Conservation (phyloP, 2,329 filamentous ascomycete species). For the Bipolaris cookei region DNA sequence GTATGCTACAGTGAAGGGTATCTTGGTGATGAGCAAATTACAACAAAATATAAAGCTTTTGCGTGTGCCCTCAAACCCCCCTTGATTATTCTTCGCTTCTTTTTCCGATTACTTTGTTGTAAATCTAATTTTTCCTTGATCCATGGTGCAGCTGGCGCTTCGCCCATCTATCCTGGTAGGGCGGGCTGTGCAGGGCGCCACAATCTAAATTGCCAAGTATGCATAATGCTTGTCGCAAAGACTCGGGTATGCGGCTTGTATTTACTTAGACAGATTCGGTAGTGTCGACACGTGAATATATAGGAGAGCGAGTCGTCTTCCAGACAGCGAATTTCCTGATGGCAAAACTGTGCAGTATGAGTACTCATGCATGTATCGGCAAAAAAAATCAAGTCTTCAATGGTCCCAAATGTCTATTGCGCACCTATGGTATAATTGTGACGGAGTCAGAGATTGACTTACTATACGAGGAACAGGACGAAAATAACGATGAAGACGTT, state of each 20-base stretch:
- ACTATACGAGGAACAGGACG: constrained; percentile 29
- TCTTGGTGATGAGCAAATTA: background rate
- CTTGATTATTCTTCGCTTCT: background rate
- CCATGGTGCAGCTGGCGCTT: background rate
- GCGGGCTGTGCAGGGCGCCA: constrained; percentile 3
- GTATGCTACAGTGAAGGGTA: constrained; percentile 13
- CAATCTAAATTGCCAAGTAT: constrained; percentile 8
- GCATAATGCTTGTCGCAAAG: constrained; percentile 4
- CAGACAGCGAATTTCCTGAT: constrained; percentile 30
- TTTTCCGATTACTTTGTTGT: background rate
- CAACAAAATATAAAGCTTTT: background rate
- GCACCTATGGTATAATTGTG: constrained; percentile 2
- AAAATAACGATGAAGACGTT: constrained; percentile 33
- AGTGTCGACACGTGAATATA: constrained; percentile 29
- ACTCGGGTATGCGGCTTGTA: background rate
- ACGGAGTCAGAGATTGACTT: constrained; percentile 20
- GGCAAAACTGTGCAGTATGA: constrained; percentile 30
- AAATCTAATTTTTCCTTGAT: background rate
- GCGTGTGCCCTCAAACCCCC: background rate
- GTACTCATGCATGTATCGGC: constrained; percentile 17
- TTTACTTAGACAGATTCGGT: constrained; percentile 21
- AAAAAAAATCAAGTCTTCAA: constrained; percentile 1
- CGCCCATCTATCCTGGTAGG: background rate
- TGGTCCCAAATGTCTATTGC: constrained; percentile 7
- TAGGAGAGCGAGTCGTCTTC: constrained; percentile 24